Evolutionary conservation across 225 moss, liverwort and hornwort genomes (phyloP).

Genomic region (Anthoceros angustus): DNA sequence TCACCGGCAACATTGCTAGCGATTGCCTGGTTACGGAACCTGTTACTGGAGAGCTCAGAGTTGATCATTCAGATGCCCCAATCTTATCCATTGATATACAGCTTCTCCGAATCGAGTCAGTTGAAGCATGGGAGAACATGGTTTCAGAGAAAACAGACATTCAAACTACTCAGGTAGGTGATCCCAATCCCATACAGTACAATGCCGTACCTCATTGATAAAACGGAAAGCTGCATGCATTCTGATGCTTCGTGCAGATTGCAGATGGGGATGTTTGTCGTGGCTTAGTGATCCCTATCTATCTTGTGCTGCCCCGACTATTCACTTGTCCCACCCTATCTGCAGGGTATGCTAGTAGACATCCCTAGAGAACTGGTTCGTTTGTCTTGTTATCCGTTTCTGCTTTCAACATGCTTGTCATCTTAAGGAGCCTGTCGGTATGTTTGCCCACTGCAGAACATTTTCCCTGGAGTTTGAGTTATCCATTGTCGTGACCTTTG

Average conservation of each 20-base stretch:
- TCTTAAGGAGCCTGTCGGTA: neutral
- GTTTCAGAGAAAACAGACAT: slow-evolving; percentile 91
- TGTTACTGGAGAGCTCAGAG: slow-evolving; percentile 66
- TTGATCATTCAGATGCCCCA: slow-evolving; percentile 75
- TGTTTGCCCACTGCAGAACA: slow-evolving; percentile 26
- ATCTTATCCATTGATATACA: slow-evolving; percentile 78
- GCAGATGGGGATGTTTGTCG: slow-evolving; percentile 89
- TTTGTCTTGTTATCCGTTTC: neutral
- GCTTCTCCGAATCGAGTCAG: slow-evolving; percentile 86
- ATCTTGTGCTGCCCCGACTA: slow-evolving; percentile 89
- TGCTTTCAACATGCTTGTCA: neutral
- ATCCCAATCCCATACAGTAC: neutral
- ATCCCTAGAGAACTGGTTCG: neutral
- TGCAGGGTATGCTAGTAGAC: slow-evolving; percentile 45
- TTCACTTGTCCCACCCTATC: slow-evolving; percentile 78
- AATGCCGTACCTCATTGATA: slow-evolving; percentile 2
- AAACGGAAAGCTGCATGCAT: neutral
- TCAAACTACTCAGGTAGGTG: slow-evolving; percentile 70
- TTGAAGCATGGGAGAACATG: slow-evolving; percentile 78
- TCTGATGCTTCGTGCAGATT: slow-evolving; percentile 29
- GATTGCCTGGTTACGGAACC: slow-evolving; percentile 75
- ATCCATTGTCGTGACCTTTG: slow-evolving; percentile 63
- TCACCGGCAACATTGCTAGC: slow-evolving; percentile 71
- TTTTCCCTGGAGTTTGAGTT: slow-evolving; percentile 90
- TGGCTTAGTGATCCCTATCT: slow-evolving; percentile 65